A percentile compares a stretch with the other conserved stretches of the same genome.
Conservation (phyloP, 1,284 basidiomycete species). For the Peniophora sp. region DNA sequence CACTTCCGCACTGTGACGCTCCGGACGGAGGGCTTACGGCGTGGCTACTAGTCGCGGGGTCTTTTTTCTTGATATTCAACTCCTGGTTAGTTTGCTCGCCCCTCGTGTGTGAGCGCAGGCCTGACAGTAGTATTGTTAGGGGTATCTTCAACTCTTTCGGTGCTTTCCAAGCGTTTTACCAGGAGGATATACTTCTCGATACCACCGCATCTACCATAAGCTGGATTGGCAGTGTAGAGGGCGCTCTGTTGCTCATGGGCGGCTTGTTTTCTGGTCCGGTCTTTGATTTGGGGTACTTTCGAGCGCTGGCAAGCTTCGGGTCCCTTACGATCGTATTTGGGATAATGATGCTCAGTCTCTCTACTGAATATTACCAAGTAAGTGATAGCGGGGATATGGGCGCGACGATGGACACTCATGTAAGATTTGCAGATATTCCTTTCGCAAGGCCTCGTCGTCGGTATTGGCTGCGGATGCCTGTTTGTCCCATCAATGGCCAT, state of each 20-base stretch:
- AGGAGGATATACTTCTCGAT: slow-evolving; percentile 6
- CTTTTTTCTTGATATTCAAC: neutral
- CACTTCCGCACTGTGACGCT: neutral
- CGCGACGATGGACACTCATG: no score
- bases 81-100: neutral
- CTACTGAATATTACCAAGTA: slow-evolving; percentile 47
- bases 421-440: slow-evolving; percentile 41
- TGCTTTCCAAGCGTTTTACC: slow-evolving; percentile 13
- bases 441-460: slow-evolving; percentile 51
- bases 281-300: slow-evolving; percentile 12
- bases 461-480: slow-evolving; percentile 51
- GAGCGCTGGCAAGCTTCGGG: slow-evolving; percentile 9
- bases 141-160: slow-evolving; percentile 15
- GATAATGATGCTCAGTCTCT: slow-evolving; percentile 46
- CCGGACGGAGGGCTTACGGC: neutral
- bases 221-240: slow-evolving; percentile 15
- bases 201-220: slow-evolving; percentile 11
- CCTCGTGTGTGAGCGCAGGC: neutral
- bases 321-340: slow-evolving; percentile 25
- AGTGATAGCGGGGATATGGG: no score
- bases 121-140: slow-evolving; percentile 5
- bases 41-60: neutral
- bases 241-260: slow-evolving; percentile 11
- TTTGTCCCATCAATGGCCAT: slow-evolving; percentile 17
- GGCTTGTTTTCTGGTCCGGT: slow-evolving; percentile 12